Base-by-base conservation (phyloP, 768 basidiomycete genomes). In the Rhizopogon vesiculosus region DNA sequence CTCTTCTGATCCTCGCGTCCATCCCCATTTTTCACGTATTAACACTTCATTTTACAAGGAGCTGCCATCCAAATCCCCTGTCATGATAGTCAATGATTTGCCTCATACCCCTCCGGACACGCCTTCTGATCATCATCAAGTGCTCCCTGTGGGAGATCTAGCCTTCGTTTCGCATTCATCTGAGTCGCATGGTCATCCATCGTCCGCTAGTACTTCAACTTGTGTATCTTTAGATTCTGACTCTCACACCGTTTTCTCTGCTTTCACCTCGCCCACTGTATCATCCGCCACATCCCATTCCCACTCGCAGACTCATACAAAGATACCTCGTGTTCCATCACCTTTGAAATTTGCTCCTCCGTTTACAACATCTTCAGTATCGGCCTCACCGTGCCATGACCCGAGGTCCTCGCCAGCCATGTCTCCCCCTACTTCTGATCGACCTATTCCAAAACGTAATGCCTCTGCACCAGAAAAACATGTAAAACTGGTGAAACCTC, bases 1-100 rank as follows among this genome's bases (percentile, higher is more conserved):
- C 72, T 83, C 83, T 59, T 60, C 76, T 51, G 78, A 83, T 69
- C 84, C 83, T 16, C 72, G 71, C 52, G 62, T 72, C 4, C 72
- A 85, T 66, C 84, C 82, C 1, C 75, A 69, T 58, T 67, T 71
- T 33, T 54, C 64, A 29, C 59, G 60, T 44, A 44, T 61, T 7
- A 54, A 62, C 61, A 58, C 61, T 12, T 13, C 55, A 25, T 58
- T 58, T 4, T 64, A 45, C 55, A 63, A 44, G 45, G 39, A 56
- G 1, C 67, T 66, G 66, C 72, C 62, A 58, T 56, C 64, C 66
- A 70, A 56, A 62, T 61, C 62, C 64, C 68, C 56, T 58, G 41
- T 38, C 53, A 56, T 42, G 75, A 75, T 54, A 12, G 45, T 45
- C 51, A 45, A 48, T 31, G 16, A 40, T 49, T 31, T 44, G 40